A percentile compares a stretch with the other conserved stretches of the same genome.
Conservation (phyloP, 2,329 filamentous ascomycete genomes). For the Clarireedia homoeocarpa region DNA sequence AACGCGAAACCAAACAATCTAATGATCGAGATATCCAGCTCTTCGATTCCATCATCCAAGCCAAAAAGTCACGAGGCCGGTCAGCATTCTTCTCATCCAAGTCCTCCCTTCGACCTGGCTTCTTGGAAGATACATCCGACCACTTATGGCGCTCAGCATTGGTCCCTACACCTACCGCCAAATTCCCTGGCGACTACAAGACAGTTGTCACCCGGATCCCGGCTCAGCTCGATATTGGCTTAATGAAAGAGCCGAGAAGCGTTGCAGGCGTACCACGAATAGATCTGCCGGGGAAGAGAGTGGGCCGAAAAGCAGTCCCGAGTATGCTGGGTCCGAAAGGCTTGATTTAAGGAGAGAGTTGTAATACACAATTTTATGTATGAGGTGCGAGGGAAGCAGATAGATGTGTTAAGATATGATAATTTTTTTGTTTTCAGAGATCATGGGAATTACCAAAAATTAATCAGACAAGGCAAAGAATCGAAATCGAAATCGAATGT, state of each 20-base stretch:
- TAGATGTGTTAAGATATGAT: no score
- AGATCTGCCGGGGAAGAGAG: slow-evolving; percentile 27
- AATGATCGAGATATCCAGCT: slow-evolving; percentile 61
- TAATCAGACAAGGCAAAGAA: neutral
- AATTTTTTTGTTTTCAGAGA: no score
- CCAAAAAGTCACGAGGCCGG: slow-evolving; percentile 60
- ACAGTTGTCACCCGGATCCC: slow-evolving; percentile 59
- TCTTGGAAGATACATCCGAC: slow-evolving; percentile 64
- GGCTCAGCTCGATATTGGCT: slow-evolving; percentile 70
- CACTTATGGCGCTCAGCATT: slow-evolving; percentile 71
- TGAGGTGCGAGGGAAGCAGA: neutral
- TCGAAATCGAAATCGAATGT: neutral
- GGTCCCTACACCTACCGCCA: slow-evolving; percentile 52
- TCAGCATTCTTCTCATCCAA: slow-evolving; percentile 43
- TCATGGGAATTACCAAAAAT: neutral
- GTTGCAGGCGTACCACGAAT: slow-evolving; percentile 78
- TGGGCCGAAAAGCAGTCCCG: slow-evolving; percentile 30
- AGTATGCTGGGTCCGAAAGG: slow-evolving; percentile 25
- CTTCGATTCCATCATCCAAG: slow-evolving; percentile 78
- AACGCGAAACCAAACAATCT: slow-evolving; percentile 59
- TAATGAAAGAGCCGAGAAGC: slow-evolving; percentile 88
- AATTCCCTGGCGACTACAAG: slow-evolving; percentile 56
- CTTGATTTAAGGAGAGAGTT: neutral
- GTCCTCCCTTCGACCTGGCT: slow-evolving; percentile 38
- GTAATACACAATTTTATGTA: neutral